These are phyloP conservation scores for Entomortierella chlamydospora DNA, from an alignment of 192 early-diverging fungal genomes.

Conservation along the genomic window DNA sequence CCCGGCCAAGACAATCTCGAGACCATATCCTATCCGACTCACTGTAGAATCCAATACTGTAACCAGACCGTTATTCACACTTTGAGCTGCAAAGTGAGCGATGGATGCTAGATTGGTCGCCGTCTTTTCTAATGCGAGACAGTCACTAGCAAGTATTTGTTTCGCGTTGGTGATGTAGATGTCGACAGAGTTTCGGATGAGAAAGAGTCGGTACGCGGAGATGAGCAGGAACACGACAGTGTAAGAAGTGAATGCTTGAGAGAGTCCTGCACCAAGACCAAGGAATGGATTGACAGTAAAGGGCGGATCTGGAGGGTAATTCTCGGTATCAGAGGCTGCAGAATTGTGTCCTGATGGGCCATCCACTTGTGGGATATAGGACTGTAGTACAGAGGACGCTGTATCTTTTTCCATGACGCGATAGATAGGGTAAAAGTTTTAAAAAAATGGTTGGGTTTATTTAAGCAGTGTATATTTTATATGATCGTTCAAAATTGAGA, in stretches of 20 bases:
- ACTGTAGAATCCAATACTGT: constrained; percentile 2
- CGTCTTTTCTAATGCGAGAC: constrained; percentile 19
- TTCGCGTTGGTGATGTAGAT: constrained; percentile 6
- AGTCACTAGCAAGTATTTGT: constrained; percentile 6
- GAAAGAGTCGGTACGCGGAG: constrained; percentile 32
- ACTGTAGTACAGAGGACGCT: no score
- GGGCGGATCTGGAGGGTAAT: no score
- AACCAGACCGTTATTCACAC: constrained; percentile 18
- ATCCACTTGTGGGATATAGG: no score
- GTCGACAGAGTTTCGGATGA: neutral
- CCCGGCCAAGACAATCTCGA: constrained; percentile 20
- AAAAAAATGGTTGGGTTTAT: no score
- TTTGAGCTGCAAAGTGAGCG: constrained; percentile 25
- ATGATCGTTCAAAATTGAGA: no score
- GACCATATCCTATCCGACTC: constrained; percentile 30
- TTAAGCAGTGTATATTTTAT: no score
- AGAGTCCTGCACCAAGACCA: constrained; percentile 32
- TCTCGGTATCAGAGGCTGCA: no score
- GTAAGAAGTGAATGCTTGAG: constrained; percentile 28
- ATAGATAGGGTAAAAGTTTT: no score
- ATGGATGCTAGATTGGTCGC: constrained; percentile 1
- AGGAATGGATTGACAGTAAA: constrained; percentile 11
- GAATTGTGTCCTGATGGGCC: no score
- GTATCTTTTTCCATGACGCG: neutral
- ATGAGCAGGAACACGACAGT: constrained; percentile 24